Base-by-base conservation (phyloP, 1,284 basidiomycete genomes). In the Pseudozyma hubeiensis region DNA sequence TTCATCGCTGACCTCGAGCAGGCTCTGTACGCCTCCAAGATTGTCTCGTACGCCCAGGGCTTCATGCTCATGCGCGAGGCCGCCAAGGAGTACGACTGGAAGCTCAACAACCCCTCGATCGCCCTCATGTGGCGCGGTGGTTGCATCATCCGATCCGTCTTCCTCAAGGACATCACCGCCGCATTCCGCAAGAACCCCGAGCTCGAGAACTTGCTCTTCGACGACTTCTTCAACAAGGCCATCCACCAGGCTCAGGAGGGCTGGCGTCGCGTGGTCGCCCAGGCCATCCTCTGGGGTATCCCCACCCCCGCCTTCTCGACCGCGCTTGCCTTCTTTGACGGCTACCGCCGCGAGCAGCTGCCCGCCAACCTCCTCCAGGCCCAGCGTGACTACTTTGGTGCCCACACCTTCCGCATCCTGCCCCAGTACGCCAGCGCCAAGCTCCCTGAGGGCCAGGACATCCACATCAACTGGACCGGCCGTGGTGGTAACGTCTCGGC, bases 31-130 rank as follows among this genome's bases (percentile, higher is more conserved):
- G 97, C 95, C 50, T 97, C 94, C 83, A 99, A 99, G 90, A 96
- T 99, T 56, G 79, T 84, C 59, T 84, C 82, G 37, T 84, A 99
- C 89, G 93, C 96, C 29, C 97, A 99, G 87, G 97, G 97, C 80
- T 99, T 99, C 89, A 97, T 99, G 91, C 90, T 99, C 82, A 97
- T 99, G 95, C 90, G 97, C 80, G 92, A 98, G 87, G 96, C 96
- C 57, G 96, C 95, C 58, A 92, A 93, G 86, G 94, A 96, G 89
- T 93, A 88, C 92, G 80, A 84, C 87, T 87, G 85, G 86, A 83
- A 83, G 77, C 81, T 87, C 70, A 86, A 86, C 88, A 97, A 97
- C 85, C 92, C 94, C 82, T 94, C 94, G 74, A 98, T 99, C 85
- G 97, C 97, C 52, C 90, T 89, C 79, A 99, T 99, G 94, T 99